Base-by-base conservation (phyloP, 306 rosid genomes). In the Pueraria montana region DNA sequence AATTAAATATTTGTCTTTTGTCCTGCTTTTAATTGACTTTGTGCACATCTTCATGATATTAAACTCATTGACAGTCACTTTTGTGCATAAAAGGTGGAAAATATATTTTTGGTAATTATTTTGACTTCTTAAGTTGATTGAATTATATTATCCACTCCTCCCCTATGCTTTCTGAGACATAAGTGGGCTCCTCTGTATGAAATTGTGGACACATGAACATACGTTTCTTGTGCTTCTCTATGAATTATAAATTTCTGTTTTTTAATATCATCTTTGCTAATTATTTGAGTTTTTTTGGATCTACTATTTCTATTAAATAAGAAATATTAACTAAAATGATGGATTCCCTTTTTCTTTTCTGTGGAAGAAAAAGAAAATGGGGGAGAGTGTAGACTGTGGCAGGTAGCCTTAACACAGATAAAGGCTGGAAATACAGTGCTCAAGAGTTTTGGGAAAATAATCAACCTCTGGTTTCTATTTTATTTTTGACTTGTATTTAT, bases 401-500 rank as follows among this genome's bases (percentile, higher is more conserved):
- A 1, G 61, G 59, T 62, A 5, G 63, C 74, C 55, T 59, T 79
- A 40, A 42, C 50, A 24, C n/a, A 23, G 66, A 27, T 26, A 61
- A 24, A 61, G 2, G 67, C 67, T 61, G 20, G 18, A 14, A 67
- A 43, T 70, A 18, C 17, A 36, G 26, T 38, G 84, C 13, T 50
- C 59, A 17, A 50, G 72, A 20, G 77, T 67, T 72, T 4, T 53
- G 38, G 26, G n/a, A 80, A 71, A 74, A 45, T 21, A 50, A 76
- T 59, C 72, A 45, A 2, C 74, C 26, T 4, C 61, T 38, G 59
- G 56, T 43, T 83, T 13, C 69, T 72, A 13, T 26, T 50, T 61
- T 78, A 32, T 26, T 23, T 81, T 59, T 70, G 17, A 78, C 77
- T 86, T 71, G 59, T 80, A 16, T 69, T 72, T 74, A 64, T 67